A percentile compares a stretch with the other conserved stretches of the same genome.
Evolutionary conservation across 2,329 filamentous ascomycete species (phyloP).

Genomic region (Dothiorella sarmentorum): DNA sequence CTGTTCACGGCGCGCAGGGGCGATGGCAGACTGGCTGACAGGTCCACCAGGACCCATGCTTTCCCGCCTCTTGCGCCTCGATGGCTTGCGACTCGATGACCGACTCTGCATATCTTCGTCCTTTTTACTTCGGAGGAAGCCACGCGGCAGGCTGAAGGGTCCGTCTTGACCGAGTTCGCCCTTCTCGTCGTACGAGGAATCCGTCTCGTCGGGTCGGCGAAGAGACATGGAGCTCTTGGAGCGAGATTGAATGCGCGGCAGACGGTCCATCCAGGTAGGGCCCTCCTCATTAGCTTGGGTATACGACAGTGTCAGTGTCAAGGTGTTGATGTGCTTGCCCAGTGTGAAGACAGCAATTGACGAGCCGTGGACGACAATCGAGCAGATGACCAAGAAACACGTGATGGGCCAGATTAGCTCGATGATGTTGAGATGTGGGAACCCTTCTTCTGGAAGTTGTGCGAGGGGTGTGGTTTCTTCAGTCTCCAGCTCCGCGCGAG

Average conservation of each 20-base stretch:
- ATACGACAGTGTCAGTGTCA: conserved; percentile 94
- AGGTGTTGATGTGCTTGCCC: conserved; percentile 95
- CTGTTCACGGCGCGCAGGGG: conserved; percentile 48
- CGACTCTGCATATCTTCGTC: conserved; percentile 69
- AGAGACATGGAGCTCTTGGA: conserved; percentile 75
- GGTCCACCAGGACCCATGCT: conserved; percentile 78
- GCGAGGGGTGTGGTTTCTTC: conserved; percentile 70
- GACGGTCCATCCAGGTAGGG: conserved; percentile 88
- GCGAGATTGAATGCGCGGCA: conserved; percentile 79
- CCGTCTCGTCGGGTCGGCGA: conserved; percentile 61
- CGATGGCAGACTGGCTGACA: conserved; percentile 85
- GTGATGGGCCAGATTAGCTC: conserved; percentile 93
- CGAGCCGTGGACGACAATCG: conserved; percentile 95
- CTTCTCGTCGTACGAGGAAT: conserved; percentile 55
- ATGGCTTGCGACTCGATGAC: conserved; percentile 48
- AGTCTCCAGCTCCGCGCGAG: conserved; percentile 84
- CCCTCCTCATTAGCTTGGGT: conserved; percentile 85
- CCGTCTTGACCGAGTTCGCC: conserved; percentile 67
- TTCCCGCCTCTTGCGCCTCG: conserved; percentile 65
- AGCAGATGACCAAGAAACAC: conserved; percentile 88
- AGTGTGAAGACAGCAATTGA: conserved; percentile 96
- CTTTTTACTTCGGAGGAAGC: conserved; percentile 75
- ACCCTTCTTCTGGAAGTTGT: conserved; percentile 54
- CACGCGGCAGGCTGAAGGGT: conserved; percentile 67
- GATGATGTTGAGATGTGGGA: conserved; percentile 67